A percentile compares a stretch with the other conserved stretches of the same genome.
Conservation (phyloP, 2,329 filamentous ascomycete genomes). For the Dactylellina leptospora region DNA sequence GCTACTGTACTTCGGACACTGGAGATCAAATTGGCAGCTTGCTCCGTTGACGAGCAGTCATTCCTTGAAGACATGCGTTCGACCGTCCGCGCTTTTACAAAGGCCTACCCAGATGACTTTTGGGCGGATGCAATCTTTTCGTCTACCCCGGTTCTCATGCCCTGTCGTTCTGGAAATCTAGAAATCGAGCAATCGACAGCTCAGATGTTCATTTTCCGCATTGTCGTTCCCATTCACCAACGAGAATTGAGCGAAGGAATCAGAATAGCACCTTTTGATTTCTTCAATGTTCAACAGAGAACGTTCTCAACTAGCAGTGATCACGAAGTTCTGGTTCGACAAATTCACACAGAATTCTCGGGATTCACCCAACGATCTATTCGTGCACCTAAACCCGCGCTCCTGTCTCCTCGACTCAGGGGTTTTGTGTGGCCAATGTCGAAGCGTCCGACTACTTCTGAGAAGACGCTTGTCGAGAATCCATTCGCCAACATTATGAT, state of each 20-base stretch:
- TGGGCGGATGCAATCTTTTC: constrained; percentile 65
- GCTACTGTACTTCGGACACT: constrained; percentile 60
- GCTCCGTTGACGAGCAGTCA: constrained; percentile 58
- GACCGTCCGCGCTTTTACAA: constrained; percentile 60
- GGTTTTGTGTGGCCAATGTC: constrained; percentile 26
- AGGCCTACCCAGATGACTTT: constrained; percentile 62
- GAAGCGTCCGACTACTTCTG: constrained; percentile 21
- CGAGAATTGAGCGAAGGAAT: constrained; percentile 61
- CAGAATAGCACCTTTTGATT: constrained; percentile 70
- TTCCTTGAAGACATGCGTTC: constrained; percentile 26
- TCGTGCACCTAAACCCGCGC: constrained; percentile 19
- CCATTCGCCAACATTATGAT: constrained; percentile 52
- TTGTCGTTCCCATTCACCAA: constrained; percentile 71
- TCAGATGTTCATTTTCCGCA: constrained; percentile 67
- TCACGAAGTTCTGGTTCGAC: constrained; percentile 69
- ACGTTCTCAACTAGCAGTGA: constrained; percentile 67
- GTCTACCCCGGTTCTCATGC: constrained; percentile 62
- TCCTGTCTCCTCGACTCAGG: constrained; percentile 16
- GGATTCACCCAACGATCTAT: constrained; percentile 57
- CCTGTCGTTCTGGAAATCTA: constrained; percentile 58
- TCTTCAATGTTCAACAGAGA: constrained; percentile 74
- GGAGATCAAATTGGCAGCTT: constrained; percentile 64
- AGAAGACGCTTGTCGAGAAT: constrained; percentile 41
- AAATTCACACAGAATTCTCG: constrained; percentile 69
- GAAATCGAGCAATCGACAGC: constrained; percentile 58